Percentiles rank a stretch among this genome's conserved stretches.
These are phyloP conservation scores for Arthrobotrys entomopaga DNA, from an alignment of 2,329 filamentous ascomycete genomes.

Conservation along the genomic window DNA sequence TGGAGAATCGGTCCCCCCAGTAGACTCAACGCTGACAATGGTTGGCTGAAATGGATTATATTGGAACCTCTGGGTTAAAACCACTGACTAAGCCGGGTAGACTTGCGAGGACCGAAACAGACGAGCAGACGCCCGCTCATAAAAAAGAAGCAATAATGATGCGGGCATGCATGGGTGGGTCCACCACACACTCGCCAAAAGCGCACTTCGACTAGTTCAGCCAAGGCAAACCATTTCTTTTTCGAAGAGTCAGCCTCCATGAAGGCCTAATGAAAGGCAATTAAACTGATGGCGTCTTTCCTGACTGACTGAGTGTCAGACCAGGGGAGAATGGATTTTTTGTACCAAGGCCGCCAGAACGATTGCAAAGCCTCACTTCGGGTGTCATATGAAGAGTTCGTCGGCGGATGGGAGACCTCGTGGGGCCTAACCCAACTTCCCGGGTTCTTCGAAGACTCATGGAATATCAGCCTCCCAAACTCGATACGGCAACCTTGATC, in stretches of 20 bases:
- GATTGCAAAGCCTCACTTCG: conserved; percentile 46
- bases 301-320: conserved; percentile 49
- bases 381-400: conserved; percentile 42
- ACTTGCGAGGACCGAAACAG: conserved; percentile 40
- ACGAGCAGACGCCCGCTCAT: conserved; percentile 20
- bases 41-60: conserved; percentile 19
- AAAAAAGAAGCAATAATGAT: conserved; percentile 15
- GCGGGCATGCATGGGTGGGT: conserved; percentile 31
- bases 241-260: conserved; percentile 54
- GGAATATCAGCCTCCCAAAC: conserved; percentile 43
- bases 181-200: conserved; percentile 51
- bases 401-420: conserved; percentile 31
- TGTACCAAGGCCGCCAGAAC: conserved; percentile 41
- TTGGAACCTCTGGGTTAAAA: too few relatives aligned
- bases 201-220: conserved; percentile 42
- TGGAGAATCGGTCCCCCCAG: conserved; percentile 8
- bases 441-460: conserved; percentile 48
- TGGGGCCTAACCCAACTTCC: conserved; percentile 38
- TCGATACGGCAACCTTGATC: conserved; percentile 41
- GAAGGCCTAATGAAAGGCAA: conserved; percentile 46
- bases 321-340: conserved; percentile 31
- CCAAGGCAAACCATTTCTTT: conserved; percentile 50
- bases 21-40: conserved; percentile 1
- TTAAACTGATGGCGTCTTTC: conserved; percentile 53
- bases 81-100: conserved; percentile 38